These are phyloP conservation scores for Phytophthora megakarya DNA, from an alignment of 352 stramenopile genomes.

Conservation along the genomic window DNA sequence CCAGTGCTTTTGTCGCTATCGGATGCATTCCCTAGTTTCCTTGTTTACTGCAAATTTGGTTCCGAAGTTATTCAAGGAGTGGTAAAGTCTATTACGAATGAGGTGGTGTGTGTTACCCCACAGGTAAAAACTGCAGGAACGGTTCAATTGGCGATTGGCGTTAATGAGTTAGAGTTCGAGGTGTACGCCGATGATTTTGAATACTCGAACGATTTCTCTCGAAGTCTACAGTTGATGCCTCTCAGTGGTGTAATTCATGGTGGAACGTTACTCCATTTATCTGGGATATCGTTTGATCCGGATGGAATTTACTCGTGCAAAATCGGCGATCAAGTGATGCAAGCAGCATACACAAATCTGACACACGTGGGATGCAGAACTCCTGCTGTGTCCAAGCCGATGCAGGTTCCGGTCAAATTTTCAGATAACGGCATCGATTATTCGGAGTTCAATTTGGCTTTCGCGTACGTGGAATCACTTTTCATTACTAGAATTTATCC, in stretches of 20 bases:
- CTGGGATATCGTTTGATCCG: constrained; percentile 33
- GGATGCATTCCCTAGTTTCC: constrained; percentile 20
- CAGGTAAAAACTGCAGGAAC: neutral
- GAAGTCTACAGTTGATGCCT: constrained; percentile 38
- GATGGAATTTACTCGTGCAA: constrained; percentile 49
- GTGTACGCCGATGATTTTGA: constrained; percentile 49
- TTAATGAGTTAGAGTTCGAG: constrained; percentile 63
- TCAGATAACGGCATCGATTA: constrained; percentile 66
- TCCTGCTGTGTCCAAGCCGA: constrained; percentile 33
- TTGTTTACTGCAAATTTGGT: constrained; percentile 67
- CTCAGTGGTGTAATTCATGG: constrained; percentile 48
- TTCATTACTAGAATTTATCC: constrained; percentile 66
- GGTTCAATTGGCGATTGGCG: constrained; percentile 44
- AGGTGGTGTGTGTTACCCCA: constrained; percentile 42
- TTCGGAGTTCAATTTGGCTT: constrained; percentile 55
- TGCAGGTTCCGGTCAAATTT: constrained; percentile 48
- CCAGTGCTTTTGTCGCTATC: constrained; percentile 45
- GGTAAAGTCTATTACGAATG: constrained; percentile 5
- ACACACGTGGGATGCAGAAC: constrained; percentile 67
- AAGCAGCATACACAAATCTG: constrained; percentile 51
- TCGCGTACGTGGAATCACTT: constrained; percentile 52
- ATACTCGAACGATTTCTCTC: constrained; percentile 39
- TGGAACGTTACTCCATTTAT: constrained; percentile 63
- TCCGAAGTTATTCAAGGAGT: constrained; percentile 36
- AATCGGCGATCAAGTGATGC: constrained; percentile 52